phyloP scores from a whole-genome alignment of 129 eudicot species.

The Arctium minus region DNA sequence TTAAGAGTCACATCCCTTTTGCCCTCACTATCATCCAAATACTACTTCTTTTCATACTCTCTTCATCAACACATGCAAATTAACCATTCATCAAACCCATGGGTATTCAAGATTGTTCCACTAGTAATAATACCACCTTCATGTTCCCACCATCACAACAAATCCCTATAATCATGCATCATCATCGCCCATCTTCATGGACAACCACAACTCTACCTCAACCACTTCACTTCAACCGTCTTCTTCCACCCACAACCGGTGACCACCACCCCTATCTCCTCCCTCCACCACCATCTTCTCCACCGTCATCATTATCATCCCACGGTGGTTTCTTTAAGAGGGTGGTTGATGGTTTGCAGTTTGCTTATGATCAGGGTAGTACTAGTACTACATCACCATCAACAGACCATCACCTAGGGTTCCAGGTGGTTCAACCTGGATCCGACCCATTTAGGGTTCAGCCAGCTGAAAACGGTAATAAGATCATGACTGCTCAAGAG shows the following conservation, averaged over 20 bases:
- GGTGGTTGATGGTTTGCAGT: conserved; percentile 43
- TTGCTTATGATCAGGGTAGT: conserved; percentile 41
- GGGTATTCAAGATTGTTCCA: conserved; percentile 10
- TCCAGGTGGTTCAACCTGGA: conserved; percentile 44
- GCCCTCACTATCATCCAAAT: conserved; percentile 20
- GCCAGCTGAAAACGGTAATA: conserved; percentile 45
- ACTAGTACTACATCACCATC: conserved; percentile 9
- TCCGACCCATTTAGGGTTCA: conserved; percentile 59
- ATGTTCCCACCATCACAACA: conserved; percentile 14
- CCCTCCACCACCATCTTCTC: conserved; percentile 34
- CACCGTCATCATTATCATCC: conserved; percentile 18
- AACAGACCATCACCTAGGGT: conserved; percentile 25
- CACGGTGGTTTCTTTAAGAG: conserved; percentile 51
- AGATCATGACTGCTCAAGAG: conserved; percentile 60
- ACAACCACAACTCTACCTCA: conserved; percentile 4
- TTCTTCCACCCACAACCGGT: conserved; percentile 22
- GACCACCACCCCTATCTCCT: conserved; percentile 55
- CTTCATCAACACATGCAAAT: conserved; percentile 14
- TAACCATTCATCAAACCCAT: conserved; percentile 14
- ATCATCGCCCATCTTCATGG: conserved; percentile 10
- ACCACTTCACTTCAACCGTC: conserved; percentile 14
- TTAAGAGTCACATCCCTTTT: background rate
- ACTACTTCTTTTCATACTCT: conserved; percentile 6
- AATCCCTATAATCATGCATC: conserved; percentile 26
- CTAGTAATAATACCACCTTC: conserved; percentile 22